Evolutionary conservation across 2,329 filamentous ascomycete species (phyloP).

Genomic region (Hypoxylon sp.): DNA sequence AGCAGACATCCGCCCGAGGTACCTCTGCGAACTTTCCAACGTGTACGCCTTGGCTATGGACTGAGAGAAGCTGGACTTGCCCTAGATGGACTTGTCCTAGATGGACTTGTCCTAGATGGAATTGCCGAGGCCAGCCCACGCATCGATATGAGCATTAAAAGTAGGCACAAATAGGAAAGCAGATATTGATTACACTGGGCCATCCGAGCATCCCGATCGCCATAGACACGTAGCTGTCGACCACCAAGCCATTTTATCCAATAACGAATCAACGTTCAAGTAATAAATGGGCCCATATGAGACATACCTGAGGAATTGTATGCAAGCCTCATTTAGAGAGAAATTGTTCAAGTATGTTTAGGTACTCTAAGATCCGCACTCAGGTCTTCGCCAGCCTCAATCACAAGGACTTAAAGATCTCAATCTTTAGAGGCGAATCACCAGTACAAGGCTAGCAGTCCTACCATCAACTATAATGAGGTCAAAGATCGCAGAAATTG

Average conservation of each 20-base stretch:
- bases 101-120: conserved; percentile 46
- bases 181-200: conserved; percentile 49
- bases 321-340: background rate
- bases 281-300: background rate
- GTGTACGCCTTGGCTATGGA: background rate
- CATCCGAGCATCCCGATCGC: conserved; percentile 45
- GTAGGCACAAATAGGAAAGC: conserved; percentile 45
- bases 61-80: conserved; percentile 31
- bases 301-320: background rate
- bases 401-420: background rate
- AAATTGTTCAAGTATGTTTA: too few relatives aligned
- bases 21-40: background rate
- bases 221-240: background rate
- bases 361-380: background rate
- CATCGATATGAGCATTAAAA: conserved; percentile 45
- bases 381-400: background rate
- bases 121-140: conserved; percentile 50
- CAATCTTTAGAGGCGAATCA: background rate
- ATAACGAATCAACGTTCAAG: background rate
- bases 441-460: background rate
- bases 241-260: background rate
- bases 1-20: too few relatives aligned
- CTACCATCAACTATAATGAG: background rate
- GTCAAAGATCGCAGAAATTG: background rate
- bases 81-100: conserved; percentile 50